Evolutionary conservation across 2,329 filamentous ascomycete genomes (phyloP), one percentile per base, ranked within the genome.

Genomic region (Cordyceps cicadae): DNA sequence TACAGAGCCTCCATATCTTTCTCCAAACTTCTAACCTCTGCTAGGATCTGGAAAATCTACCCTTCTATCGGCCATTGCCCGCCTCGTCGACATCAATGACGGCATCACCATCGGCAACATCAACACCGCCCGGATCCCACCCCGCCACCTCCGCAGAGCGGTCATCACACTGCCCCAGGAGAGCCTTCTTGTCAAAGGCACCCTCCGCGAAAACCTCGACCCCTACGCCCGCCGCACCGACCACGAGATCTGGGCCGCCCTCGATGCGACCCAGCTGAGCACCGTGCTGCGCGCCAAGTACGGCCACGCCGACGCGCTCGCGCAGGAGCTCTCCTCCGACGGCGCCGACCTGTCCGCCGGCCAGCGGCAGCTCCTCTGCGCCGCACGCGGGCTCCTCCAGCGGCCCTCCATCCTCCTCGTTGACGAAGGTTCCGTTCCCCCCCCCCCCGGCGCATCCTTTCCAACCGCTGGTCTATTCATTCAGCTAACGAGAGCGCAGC

Each of bases 31-130:
- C 41, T 54, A 53, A 60, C 26, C 15, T 24, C 21, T 17, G 1
- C 4, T 41, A 61, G 59, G 59, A 26, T 61, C 59, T n/a, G 59
- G 53, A 3, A 61, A 56, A 19, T 61, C 59, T 26, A 57, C 59
- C 19, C 24, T 61, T 5, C 17, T 61, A 34, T 61, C 59, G 2
- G 46, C 26, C 14, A 46, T 61, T 5, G 29, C 59, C 3, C 53
- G 59, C 5, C 48, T 61, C 26, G 59, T 57, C 9, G 59, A 57
- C 21, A 61, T 61, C 14, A 17, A 56, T 12, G n/a, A 37, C 21
- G 59, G 59, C 5, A 61, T 56, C 7, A 19, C 17, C 11, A 37
- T 56, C 26, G 53, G 24, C 9, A 12, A 8, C 12, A 24, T 43
- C 17, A 26, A 56, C 48, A 61, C 53, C n/a, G 14, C 12, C 15